Base-by-base conservation (phyloP, 2,329 filamentous ascomycete species). In the Penicillium glabrum region DNA sequence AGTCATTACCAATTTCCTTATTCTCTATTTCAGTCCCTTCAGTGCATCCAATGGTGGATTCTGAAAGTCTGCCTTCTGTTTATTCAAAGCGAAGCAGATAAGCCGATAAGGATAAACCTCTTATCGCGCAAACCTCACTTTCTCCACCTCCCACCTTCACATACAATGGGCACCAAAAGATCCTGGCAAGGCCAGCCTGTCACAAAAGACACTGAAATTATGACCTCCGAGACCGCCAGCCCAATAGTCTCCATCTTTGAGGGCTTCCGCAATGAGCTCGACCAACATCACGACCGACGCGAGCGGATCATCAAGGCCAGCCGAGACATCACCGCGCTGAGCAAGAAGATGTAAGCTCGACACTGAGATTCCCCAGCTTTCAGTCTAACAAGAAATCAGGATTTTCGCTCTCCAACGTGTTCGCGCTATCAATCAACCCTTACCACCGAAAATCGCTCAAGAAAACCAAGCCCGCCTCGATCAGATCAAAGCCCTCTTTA, bases 261-360 rank as follows among this genome's bases (percentile, higher is more conserved):
- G 73, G 78, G 74, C 8, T 96, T 98, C 73, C 88, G 93, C 51
- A 83, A 89, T 68, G 93, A 97, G 76, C 82, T 99, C 27, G 95
- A 99, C 70, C 86, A 95, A 76, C 93, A 98, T 72, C 91, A 99
- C 74, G 95, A 98, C 75, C 88, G 95, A 16, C 85, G 92, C 55
- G 93, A 97, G 78, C 86, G 89, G 52, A 86, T 96, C 65, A 90
- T 96, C 70, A 99, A 98, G 79, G 89, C 88, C 2, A 96, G 91
- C 9, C 83, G 93, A 60, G 95, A 99, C 73, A 90, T 99, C 57
- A 99, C 95, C 7, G 92, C 91, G 0, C 81, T 92, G 53, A 96
- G 91, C 76, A 99, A 99, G 82, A 99, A 98, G 79, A 96, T 98
- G 92, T 96, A 76, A 77, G 82, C 64, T 35, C 24, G 24, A 41